These are phyloP conservation scores for Dothistroma pini DNA, from an alignment of 2,329 filamentous ascomycete genomes.

Conservation along the genomic window DNA sequence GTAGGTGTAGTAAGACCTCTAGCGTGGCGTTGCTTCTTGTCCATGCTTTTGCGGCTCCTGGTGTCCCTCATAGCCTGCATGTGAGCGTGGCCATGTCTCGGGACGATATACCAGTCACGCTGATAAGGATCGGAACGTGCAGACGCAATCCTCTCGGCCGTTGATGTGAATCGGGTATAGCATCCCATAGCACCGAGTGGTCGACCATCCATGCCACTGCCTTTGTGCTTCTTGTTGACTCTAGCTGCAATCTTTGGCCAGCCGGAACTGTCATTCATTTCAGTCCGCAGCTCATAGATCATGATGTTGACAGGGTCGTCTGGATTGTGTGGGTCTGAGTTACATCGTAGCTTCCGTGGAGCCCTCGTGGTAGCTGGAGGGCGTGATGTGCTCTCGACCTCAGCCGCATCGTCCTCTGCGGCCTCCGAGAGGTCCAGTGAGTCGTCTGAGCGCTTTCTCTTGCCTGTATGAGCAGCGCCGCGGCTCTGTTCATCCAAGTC, in stretches of 20 bases:
- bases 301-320: not conserved
- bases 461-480: too few relatives aligned
- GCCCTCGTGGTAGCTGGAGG: not conserved
- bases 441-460: too few relatives aligned
- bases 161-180: not conserved
- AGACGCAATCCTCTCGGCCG: not conserved
- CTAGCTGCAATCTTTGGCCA: not conserved
- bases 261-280: not conserved
- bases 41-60: not conserved
- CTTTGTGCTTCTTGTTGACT: not conserved
- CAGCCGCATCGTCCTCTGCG: too few relatives aligned
- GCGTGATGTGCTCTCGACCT: too few relatives aligned
- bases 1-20: not conserved
- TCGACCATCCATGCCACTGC: not conserved
- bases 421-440: too few relatives aligned
- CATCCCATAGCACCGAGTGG: not conserved
- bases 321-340: not conserved
- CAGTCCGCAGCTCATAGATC: not conserved
- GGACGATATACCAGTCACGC: not conserved
- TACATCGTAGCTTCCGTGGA: not conserved
- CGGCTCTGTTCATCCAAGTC: too few relatives aligned
- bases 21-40: not conserved
- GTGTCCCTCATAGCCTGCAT: not conserved
- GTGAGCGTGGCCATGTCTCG: not conserved
- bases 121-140: not conserved